These are phyloP conservation scores for Phyllostachys edulis DNA, from an alignment of 176 grass and related monocot genomes.

Conservation along the genomic window DNA sequence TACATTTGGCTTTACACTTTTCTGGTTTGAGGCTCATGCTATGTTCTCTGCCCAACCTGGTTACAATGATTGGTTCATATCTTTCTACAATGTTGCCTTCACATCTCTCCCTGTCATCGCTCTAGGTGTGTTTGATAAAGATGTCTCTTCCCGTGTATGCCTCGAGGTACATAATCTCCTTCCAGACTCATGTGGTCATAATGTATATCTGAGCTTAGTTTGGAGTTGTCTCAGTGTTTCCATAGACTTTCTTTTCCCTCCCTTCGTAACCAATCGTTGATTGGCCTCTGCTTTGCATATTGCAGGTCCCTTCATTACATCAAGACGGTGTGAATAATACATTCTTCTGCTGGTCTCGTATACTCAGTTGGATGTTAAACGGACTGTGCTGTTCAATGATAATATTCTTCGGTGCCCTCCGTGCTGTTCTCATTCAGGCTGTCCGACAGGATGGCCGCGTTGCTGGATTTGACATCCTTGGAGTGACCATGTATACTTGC, in stretches of 20 bases:
- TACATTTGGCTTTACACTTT: slow-evolving; percentile 80
- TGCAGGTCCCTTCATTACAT: slow-evolving; percentile 79
- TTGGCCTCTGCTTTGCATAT: neutral
- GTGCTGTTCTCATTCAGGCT: slow-evolving; percentile 59
- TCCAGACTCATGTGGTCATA: neutral
- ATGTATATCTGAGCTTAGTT: neutral
- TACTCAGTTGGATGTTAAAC: slow-evolving; percentile 75
- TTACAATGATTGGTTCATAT: slow-evolving; percentile 95
- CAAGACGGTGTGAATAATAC: slow-evolving; percentile 85
- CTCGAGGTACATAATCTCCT: slow-evolving; percentile 53
- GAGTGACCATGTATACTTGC: slow-evolving; percentile 86
- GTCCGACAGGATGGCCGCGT: slow-evolving; percentile 61
- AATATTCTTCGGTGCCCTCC: slow-evolving; percentile 73
- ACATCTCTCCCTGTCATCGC: slow-evolving; percentile 95
- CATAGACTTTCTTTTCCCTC: neutral
- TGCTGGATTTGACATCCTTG: slow-evolving; percentile 62
- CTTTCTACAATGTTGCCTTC: slow-evolving; percentile 89
- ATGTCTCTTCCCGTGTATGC: slow-evolving; percentile 81
- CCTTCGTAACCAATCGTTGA: neutral
- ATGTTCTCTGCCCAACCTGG: slow-evolving; percentile 87
- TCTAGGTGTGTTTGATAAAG: slow-evolving; percentile 90
- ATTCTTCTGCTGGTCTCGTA: slow-evolving; percentile 77
- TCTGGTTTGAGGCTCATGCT: slow-evolving; percentile 87
- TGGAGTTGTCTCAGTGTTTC: slow-evolving; percentile 7
- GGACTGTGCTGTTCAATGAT: slow-evolving; percentile 71